Conservation (phyloP, 176 grass and related monocot genomes). For the Eragrostis nindensis region DNA sequence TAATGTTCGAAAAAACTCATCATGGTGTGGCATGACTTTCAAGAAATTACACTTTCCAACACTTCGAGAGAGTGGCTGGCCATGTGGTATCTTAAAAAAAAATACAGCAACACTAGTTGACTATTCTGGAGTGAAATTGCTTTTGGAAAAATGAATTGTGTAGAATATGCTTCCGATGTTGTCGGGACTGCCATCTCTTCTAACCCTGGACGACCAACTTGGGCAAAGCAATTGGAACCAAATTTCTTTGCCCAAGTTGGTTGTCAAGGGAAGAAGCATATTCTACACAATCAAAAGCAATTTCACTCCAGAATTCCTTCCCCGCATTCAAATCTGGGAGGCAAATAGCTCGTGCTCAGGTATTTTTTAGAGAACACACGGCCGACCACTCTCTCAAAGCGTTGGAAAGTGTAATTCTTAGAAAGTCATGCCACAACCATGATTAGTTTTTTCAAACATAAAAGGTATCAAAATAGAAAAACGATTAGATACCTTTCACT, state of each 20-base stretch:
- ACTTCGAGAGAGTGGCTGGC: slow-evolving; percentile 93
- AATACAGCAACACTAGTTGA: slow-evolving; percentile 78
- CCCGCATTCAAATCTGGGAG: slow-evolving; percentile 66
- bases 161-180: slow-evolving; percentile 98
- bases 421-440: slow-evolving; percentile 32
- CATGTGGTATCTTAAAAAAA: slow-evolving; percentile 82
- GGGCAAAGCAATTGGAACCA: slow-evolving; percentile 94
- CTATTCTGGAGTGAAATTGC: slow-evolving; percentile 98
- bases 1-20: slow-evolving; percentile 16
- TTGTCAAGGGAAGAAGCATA: slow-evolving; percentile 98
- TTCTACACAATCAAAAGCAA: slow-evolving; percentile 92
- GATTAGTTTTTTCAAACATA: slow-evolving; percentile 14
- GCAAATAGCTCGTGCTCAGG: slow-evolving; percentile 73
- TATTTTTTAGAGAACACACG: slow-evolving; percentile 88
- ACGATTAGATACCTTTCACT: slow-evolving; percentile 76
- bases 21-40: slow-evolving; percentile 25
- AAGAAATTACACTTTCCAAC: slow-evolving; percentile 96
- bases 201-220: slow-evolving; percentile 73
- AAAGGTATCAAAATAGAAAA: slow-evolving; percentile 14
- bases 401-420: slow-evolving; percentile 96
- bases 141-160: slow-evolving; percentile 87
- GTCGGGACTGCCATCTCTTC: slow-evolving; percentile 99
- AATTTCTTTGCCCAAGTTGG: slow-evolving; percentile 88
- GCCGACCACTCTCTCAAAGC: slow-evolving; percentile 94
- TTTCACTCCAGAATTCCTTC: slow-evolving; percentile 81